A percentile compares a stretch with the other conserved stretches of the same genome.
Conservation (phyloP, 805 yeast genomes). For the Isabelozyma heimii region DNA sequence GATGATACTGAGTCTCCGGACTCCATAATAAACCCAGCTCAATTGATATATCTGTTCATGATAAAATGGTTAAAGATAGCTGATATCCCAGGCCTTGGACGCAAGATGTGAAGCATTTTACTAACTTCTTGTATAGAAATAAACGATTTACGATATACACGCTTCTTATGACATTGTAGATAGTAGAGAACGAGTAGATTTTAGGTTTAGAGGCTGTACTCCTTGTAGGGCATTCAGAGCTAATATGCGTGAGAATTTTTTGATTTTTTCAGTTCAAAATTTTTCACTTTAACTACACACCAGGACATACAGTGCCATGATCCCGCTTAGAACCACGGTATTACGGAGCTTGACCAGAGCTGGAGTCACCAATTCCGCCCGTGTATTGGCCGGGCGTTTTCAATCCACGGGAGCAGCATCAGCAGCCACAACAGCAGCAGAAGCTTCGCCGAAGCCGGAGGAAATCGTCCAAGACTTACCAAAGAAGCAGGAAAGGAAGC, state of each 20-base stretch:
- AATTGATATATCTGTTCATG: slow-evolving; percentile 41
- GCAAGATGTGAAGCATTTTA: neutral
- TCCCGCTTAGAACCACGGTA: slow-evolving; percentile 13
- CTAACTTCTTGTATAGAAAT: neutral
- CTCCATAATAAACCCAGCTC: slow-evolving; percentile 44
- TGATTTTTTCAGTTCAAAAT: neutral
- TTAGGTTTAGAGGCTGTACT: no score
- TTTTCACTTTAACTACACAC: neutral
- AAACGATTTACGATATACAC: neutral
- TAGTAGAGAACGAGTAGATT: no score
- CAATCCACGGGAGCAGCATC: slow-evolving; percentile 5
- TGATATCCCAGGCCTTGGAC: slow-evolving; percentile 8
- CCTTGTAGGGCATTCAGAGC: neutral
- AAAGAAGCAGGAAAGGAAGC: slow-evolving; percentile 1
- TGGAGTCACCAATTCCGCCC: neutral
- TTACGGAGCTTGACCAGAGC: slow-evolving; percentile 5
- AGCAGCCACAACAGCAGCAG: neutral
- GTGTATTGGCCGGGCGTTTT: slow-evolving; percentile 2
- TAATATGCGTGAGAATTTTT: neutral
- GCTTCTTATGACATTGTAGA: no score
- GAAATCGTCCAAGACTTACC: neutral
- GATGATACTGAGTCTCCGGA: slow-evolving; percentile 42
- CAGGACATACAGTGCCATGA: slow-evolving; percentile 10
- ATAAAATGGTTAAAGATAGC: slow-evolving; percentile 29
- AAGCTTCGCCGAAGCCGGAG: neutral